Base-by-base conservation (phyloP, 192 early-diverging fungal genomes). In the Backusella australiensis region DNA sequence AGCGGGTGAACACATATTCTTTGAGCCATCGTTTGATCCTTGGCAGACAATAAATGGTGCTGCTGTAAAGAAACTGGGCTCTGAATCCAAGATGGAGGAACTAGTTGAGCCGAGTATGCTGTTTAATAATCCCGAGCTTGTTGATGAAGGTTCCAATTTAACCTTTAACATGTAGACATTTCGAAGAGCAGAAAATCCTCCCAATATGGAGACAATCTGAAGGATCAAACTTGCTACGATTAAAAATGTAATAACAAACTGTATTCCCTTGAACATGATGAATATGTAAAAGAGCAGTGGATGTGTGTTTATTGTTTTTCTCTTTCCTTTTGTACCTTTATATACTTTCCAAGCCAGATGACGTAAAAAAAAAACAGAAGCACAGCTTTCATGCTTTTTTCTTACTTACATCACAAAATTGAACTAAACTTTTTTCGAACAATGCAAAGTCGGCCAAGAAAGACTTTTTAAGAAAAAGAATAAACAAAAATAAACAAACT, bases 201-300 rank as follows among this genome's bases (percentile, higher is more conserved):
- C 68, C n/a, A 69, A 38, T 23, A 69, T 39, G 1, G 38, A 35
- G 5, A 69, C 11, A 3, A 69, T 41, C 23, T 69, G 68, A 41
- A 69, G 38, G n/a, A 69, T 69, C 12, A 69, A 38, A 41, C 68
- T 69, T 1, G 68, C 68, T 23, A 69, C 3, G 6, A 69, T 69
- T 11, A 69, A 23, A 19, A 69, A 69, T 21, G 68, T 41, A 21
- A 69, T 39, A 41, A 69, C 12, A 69, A 39, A 41, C 5, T 69
- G 68, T 38, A 39, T 69, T 39, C 17, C 35, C 38, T 38, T 69
- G 38, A 36, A 38, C 68, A 69, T 69, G 21, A 29, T 63, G 3
- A 26, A 26, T 29, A 29, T 14, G 23, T 63, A 63, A 63, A 63
- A 63, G 21, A 63, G 42, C 42, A 44, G 42, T 44, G 42, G 4